These are phyloP conservation scores for Solanum corneliomulleri DNA, from an alignment of 257 asterid species.

Conservation along the genomic window DNA sequence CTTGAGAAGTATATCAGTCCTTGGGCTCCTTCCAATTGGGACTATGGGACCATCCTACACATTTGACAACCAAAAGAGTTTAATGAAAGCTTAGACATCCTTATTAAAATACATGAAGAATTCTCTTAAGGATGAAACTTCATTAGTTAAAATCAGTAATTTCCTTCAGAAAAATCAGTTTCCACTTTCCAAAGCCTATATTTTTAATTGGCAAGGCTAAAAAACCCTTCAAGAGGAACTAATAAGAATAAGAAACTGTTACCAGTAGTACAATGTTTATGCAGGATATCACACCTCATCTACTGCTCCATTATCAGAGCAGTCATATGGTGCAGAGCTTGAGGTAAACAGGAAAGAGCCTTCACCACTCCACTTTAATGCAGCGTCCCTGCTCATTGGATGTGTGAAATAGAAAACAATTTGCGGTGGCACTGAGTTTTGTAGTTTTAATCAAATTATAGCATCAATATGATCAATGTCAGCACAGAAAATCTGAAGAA, in stretches of 20 bases:
- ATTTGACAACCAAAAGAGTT: not conserved
- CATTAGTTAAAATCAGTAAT: not conserved
- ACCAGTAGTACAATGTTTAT: conserved; percentile 2
- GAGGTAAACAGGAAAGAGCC: conserved; percentile 93
- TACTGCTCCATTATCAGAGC: conserved; percentile 75
- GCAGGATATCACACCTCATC: conserved; percentile 66
- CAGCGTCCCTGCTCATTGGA: conserved; percentile 57
- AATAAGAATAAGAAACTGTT: not conserved
- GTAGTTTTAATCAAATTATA: not conserved
- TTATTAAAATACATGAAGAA: not conserved
- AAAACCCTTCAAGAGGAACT: not conserved
- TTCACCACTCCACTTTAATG: conserved; percentile 81
- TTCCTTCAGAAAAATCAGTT: not conserved
- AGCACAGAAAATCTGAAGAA: not conserved
- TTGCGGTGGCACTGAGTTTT: not conserved
- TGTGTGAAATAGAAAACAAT: not conserved
- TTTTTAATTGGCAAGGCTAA: not conserved
- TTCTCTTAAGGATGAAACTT: not conserved
- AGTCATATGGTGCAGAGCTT: conserved; percentile 88
- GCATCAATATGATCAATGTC: not conserved
- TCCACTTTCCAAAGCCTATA: not conserved
- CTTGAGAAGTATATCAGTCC: conserved; percentile 73
- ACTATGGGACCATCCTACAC: conserved; percentile 72
- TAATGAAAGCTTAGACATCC: not conserved
- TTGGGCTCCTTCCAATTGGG: conserved; percentile 81